Evolutionary conservation across 768 basidiomycete species (phyloP).

Genomic region (Hypholoma sublateritium): DNA sequence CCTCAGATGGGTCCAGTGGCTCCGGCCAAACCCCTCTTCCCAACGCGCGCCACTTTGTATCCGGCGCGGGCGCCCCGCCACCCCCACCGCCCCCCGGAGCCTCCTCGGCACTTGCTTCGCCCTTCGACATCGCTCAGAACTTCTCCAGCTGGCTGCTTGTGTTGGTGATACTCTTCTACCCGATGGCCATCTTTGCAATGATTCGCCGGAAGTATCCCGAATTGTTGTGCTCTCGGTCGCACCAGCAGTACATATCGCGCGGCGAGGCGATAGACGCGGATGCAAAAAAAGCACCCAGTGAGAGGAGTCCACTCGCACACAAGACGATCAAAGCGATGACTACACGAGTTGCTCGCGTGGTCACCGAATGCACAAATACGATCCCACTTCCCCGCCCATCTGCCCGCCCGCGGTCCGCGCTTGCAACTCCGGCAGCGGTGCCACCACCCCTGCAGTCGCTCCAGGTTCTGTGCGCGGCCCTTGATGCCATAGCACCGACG

Average conservation of each 20-base stretch:
- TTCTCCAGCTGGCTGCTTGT: neutral
- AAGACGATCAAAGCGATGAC: neutral
- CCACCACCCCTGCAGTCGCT: neutral
- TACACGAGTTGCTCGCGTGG: neutral
- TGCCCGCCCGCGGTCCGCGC: neutral
- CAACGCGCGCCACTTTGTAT: neutral
- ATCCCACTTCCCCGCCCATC: neutral
- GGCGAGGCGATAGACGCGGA: no score
- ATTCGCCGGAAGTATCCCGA: no score
- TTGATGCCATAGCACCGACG: no score
- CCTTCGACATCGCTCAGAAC: neutral
- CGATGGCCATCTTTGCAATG: no score
- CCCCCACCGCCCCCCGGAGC: neutral
- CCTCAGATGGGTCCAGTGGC: neutral
- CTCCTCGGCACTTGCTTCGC: neutral
- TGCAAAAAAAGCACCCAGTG: neutral
- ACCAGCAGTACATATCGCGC: no score
- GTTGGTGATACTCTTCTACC: neutral
- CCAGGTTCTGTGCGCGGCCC: no score
- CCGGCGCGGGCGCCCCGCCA: neutral
- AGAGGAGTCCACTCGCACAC: neutral
- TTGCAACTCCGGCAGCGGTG: neutral
- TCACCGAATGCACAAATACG: neutral
- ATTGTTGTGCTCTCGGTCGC: no score
- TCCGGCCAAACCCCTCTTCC: neutral